Evolutionary conservation across 2,329 filamentous ascomycete genomes (phyloP).

Genomic region (Aspergillus melleus): DNA sequence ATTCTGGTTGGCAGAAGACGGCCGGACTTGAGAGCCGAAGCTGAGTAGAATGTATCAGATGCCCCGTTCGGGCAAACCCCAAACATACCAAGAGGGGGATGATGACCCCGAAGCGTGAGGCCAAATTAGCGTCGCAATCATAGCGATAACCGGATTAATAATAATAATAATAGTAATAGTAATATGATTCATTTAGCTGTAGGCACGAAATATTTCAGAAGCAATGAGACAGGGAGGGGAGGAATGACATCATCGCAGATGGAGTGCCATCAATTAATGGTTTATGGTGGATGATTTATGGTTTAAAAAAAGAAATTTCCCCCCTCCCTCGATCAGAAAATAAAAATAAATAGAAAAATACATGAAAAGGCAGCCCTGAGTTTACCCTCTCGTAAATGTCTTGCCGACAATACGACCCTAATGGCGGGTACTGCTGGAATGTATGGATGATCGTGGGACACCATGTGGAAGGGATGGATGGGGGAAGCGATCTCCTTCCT

Average conservation of each 20-base stretch:
- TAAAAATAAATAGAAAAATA: background rate
- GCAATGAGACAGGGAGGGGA: background rate
- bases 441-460: slow-evolving; percentile 14
- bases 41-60: slow-evolving; percentile 22
- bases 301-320: background rate
- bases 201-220: background rate
- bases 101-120: slow-evolving; percentile 21
- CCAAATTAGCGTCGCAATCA: background rate
- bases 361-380: background rate
- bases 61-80: slow-evolving; percentile 14
- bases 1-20: background rate
- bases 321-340: background rate
- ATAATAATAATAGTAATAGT: background rate
- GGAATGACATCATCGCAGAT: background rate
- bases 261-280: background rate
- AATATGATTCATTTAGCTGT: background rate
- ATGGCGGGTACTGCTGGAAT: slow-evolving; percentile 16
- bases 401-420: background rate
- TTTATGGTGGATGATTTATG: background rate
- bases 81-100: slow-evolving; percentile 17
- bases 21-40: slow-evolving; percentile 5
- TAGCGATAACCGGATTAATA: background rate
- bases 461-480: slow-evolving; percentile 20
- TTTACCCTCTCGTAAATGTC: background rate
- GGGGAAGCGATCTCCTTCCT: slow-evolving; percentile 12